phyloP scores from a whole-genome alignment of 225 moss, liverwort and hornwort species.

The Thuidium tamariscinum region DNA sequence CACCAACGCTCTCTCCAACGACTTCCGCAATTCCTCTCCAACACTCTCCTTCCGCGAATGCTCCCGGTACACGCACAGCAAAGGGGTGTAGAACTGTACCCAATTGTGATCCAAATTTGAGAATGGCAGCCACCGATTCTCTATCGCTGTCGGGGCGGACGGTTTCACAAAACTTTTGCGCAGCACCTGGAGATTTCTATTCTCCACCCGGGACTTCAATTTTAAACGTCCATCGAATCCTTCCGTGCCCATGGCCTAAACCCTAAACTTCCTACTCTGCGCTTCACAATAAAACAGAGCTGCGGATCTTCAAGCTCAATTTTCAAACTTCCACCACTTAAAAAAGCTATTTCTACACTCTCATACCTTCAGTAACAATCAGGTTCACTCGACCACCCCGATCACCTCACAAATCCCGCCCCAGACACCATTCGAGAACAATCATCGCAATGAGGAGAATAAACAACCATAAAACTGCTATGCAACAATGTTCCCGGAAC shows the following conservation, averaged over 20 bases:
- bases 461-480: no score
- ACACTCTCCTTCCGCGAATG: not conserved
- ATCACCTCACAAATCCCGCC: no score
- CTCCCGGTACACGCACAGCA: conserved; percentile 7
- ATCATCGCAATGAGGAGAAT: no score
- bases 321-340: no score
- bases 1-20: not conserved
- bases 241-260: not conserved
- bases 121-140: conserved; percentile 13
- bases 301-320: no score
- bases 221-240: not conserved
- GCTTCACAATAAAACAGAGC: not conserved
- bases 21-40: not conserved
- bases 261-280: not conserved
- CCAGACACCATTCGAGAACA: no score
- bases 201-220: not conserved
- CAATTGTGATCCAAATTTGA: not conserved
- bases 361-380: no score
- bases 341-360: no score
- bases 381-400: no score
- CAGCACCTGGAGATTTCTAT: not conserved
- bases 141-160: not conserved
- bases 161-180: conserved; percentile 10
- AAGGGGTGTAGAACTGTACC: conserved; percentile 3
- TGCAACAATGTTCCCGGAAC: no score